Base-by-base conservation (phyloP, 805 yeast genomes). In the Cyberlindnera bimundalis region DNA sequence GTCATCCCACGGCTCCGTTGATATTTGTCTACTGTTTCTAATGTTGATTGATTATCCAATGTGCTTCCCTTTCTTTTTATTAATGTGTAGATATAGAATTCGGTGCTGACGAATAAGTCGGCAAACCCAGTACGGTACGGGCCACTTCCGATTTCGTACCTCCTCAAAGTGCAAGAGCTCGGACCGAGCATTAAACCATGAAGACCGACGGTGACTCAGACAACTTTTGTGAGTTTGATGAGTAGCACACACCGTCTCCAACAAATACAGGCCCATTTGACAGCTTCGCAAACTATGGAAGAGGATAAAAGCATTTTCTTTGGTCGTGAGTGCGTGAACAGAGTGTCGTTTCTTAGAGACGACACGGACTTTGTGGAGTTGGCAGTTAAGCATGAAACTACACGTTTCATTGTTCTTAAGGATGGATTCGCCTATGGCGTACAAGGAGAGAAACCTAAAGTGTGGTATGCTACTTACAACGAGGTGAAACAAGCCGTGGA, bases 311-410 rank as follows among this genome's bases (percentile, higher is more conserved):
- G 30, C 28, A 51, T 55, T 34, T 57, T 49, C 52, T 78, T 73
- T 50, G 81, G 80, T 4, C 62, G 65, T 18, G 78, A 75, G 45
- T 71, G 67, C 18, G 64, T 79, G 35, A 79, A 79, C 55, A 58
- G 84, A 43, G 78, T 78, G 3, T 75, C 81, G 3, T 79, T 79
- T 48, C 61, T 79, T 7, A 59, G 84, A 41, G 75, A 68, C 27
- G 80, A 78, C 51, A 19, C 55, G 6, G 71, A 65, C 13, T 79
- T 79, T 49, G 62, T 78, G 18, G 50, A 55, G 33, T 55, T 60
- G 18, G 68, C 79, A 2, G 53, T 71, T 7, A 48, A 42, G 3
- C 73, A 68, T 44, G 60, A 66, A 2, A 55, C 66, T 9, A 62
- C 81, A 0, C 60, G 71, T 29, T 69, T 75, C 31, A 33, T 66